Base-by-base conservation (phyloP, 73 alveolate species). In the Effrenium voratum region DNA sequence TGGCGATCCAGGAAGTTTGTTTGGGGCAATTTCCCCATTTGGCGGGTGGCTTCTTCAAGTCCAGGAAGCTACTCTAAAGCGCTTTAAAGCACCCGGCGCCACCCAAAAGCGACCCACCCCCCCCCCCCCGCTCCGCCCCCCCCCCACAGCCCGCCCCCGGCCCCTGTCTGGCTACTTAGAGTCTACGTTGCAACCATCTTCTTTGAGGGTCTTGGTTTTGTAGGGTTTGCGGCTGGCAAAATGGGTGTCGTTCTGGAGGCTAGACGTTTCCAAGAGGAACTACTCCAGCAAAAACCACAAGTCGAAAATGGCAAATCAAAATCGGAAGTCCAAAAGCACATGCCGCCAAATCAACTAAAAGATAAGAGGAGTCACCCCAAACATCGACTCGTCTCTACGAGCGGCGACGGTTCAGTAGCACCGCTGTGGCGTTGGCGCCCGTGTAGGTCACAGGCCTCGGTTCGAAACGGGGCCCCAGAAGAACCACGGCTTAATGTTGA, bases 351-450 rank as follows among this genome's bases (percentile, higher is more conserved):
- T 52, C 63, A 52, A 8, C 8, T 19, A 8, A 8, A 52, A 52
- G 8, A 12, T 19, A 12, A 8, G 63, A 52, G 63, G 8, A 12
- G 63, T 12, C 8, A 8, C 8, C 63, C 63, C 63, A 19, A 52
- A 8, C 63, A 8, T 8, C 8, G 63, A 19, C 63, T 19, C 19
- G 26, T 8, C 63, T 19, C n/a, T 19, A 81, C 81, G 36, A 63
- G 94, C 47, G 57, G 19, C 94, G 94, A 1, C 94, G 76, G 81
- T 86, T 86, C 94, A 86, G 60, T 45, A 86, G 63, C 50, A 86
- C 81, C 44, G 8, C 59, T 26, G 82, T 55, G 63, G 94, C 55
- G 30, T 86, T 40, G 28, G 81, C 94, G 1, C 94, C 94, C 66
- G 63, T 34, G 47, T 86, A 86, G 49, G 43, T 44, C 81, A 86